These are phyloP conservation scores for Aspergillus ostianus DNA, from an alignment of 495 filamentous ascomycete species.

Conservation along the genomic window DNA sequence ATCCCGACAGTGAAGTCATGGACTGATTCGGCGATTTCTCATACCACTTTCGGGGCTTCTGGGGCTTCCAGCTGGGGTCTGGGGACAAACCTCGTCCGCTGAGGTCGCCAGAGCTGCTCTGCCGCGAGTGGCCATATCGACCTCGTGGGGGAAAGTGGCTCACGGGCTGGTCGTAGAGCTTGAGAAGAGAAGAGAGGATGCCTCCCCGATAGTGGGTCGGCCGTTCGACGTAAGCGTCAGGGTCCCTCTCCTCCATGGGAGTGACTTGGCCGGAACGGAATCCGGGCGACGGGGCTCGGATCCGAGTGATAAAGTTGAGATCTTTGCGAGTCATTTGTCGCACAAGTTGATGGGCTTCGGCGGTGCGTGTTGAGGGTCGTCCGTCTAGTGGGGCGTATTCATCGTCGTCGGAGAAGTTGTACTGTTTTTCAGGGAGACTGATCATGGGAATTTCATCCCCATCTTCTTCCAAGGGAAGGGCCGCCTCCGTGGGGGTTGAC, in stretches of 20 bases:
- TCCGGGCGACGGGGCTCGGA: constrained; percentile 38
- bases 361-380: constrained; percentile 29
- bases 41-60: constrained; percentile 61
- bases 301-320: constrained; percentile 34
- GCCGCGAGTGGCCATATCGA: constrained; percentile 34
- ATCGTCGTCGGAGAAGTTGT: constrained; percentile 36
- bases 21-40: constrained; percentile 53
- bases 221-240: constrained; percentile 64
- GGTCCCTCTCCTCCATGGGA: constrained; percentile 56
- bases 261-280: constrained; percentile 58
- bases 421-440: constrained; percentile 36
- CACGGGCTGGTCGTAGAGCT: constrained; percentile 58
- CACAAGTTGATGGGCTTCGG: constrained; percentile 35
- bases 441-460: constrained; percentile 43
- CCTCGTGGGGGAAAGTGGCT: constrained; percentile 20
- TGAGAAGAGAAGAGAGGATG: constrained; percentile 74
- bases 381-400: constrained; percentile 32
- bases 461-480: constrained; percentile 31
- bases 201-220: constrained; percentile 73
- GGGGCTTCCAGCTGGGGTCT: constrained; percentile 38
- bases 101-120: constrained; percentile 32
- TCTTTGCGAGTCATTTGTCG: constrained; percentile 43
- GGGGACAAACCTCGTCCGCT: constrained; percentile 35
- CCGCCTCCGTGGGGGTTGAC: constrained; percentile 32
- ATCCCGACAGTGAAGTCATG: constrained; percentile 45